Evolutionary conservation across 805 yeast species (phyloP).

Genomic region (Spathaspora boniae): DNA sequence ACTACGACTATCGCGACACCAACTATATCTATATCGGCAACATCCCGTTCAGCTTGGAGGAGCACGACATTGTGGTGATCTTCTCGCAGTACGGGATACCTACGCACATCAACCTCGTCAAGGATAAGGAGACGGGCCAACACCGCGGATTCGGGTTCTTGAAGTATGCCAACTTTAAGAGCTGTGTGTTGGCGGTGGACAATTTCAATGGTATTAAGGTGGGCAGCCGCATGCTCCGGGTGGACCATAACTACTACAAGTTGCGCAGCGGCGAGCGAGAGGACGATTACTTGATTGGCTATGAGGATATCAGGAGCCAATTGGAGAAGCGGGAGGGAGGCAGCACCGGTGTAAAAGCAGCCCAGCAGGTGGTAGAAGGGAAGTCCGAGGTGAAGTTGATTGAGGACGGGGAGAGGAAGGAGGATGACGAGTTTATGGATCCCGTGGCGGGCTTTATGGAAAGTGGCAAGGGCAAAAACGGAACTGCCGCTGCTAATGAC

Average conservation of each 20-base stretch:
- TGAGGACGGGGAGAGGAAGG: slow-evolving; percentile 3
- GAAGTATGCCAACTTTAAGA: slow-evolving; percentile 77
- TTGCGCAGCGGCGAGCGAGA: slow-evolving; percentile 51
- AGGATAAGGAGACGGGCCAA: slow-evolving; percentile 47
- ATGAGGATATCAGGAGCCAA: slow-evolving; percentile 15
- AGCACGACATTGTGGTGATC: slow-evolving; percentile 69
- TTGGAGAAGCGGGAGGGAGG: slow-evolving; percentile 7
- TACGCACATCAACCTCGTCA: slow-evolving; percentile 62
- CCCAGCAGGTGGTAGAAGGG: slow-evolving; percentile 1
- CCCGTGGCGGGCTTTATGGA: slow-evolving; percentile 24
- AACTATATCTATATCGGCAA: slow-evolving; percentile 78
- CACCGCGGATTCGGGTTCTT: slow-evolving; percentile 68
- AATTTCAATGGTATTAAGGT: slow-evolving; percentile 72
- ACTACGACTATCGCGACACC: slow-evolving; percentile 72
- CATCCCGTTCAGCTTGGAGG: slow-evolving; percentile 60
- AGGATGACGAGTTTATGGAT: slow-evolving; percentile 30
- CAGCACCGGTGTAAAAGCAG: slow-evolving; percentile 7
- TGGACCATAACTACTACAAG: slow-evolving; percentile 69
- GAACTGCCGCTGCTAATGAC: slow-evolving; percentile 1
- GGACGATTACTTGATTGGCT: slow-evolving; percentile 36
- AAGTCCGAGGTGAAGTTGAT: slow-evolving; percentile 4
- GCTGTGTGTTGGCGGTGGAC: slow-evolving; percentile 83
- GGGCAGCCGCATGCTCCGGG: slow-evolving; percentile 47
- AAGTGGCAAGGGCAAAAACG: background rate
- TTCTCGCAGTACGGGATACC: slow-evolving; percentile 92